Base-by-base conservation (phyloP, 2,329 filamentous ascomycete species). In the Periglandula ipomoeae region DNA sequence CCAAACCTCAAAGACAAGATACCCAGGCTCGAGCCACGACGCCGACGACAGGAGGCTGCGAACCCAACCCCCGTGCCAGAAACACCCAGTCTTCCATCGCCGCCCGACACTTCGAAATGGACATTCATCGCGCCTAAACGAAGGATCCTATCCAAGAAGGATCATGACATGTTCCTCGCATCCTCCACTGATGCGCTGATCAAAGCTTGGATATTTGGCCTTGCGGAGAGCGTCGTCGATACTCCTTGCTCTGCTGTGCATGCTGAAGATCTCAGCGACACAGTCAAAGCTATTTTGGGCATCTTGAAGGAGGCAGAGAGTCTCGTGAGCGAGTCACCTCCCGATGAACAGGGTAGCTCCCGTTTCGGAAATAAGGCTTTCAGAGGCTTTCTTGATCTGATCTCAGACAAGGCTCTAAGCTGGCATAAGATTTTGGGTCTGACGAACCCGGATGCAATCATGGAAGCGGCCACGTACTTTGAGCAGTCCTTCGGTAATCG, bases 321-420 rank as follows among this genome's bases (percentile, higher is more conserved):
- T 5, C 72, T 91, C 1, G 75, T 95, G 5, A 69, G 74, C 13
- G 70, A 76, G 46, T 83, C 85, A 46, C 93, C 93, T 1, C 84
- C 93, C 0, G 77, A 91, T 56, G 89, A 97, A 54, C 87, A 90
- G 42, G 85, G 82, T 26, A 89, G 89, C 41, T 95, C 89, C 8
- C 79, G 93, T 23, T 98, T 98, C 65, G 94, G 93, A 42, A 98
- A 98, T 69, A 90, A 89, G 56, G 81, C 86, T 2, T 98, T 98
- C 69, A 81, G 89, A 44, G 76, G 79, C 50, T 90, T 94, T 59
- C 76, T 96, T 49, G 86, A 88, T 63, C 78, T 79, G 41, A 70
- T 86, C 17, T 76, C 75, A 56, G 74, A 75, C 20, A 75, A 74
- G 53, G 71, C 74, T 46, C 56, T 63, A 2, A 64, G 60, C 35